Percentiles rank a stretch among this genome's conserved stretches.
Evolutionary conservation across 192 early-diverging fungal species (phyloP).

Genomic region (Coemansia sp.): DNA sequence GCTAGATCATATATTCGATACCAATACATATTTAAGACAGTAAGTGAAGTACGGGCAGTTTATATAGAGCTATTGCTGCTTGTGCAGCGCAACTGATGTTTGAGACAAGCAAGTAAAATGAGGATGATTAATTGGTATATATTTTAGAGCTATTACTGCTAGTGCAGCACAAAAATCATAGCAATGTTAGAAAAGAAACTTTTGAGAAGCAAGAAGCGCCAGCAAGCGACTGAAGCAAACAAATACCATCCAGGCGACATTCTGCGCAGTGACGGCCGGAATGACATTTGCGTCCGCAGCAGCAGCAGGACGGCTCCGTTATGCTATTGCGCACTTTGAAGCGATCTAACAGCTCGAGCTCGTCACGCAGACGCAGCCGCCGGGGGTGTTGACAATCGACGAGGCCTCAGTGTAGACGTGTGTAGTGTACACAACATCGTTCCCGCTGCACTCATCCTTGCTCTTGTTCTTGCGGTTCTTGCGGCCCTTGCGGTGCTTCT

Average conservation of each 20-base stretch:
- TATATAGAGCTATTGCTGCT: neutral
- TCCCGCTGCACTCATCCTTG: constrained; percentile 19
- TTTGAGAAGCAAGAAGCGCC: neutral
- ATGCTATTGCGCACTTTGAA: constrained; percentile 1
- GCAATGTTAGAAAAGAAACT: neutral
- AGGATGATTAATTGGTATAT: neutral
- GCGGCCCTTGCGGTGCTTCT: constrained; percentile 22
- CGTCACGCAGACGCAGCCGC: constrained; percentile 38
- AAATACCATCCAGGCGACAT: constrained; percentile 3
- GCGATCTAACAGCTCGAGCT: constrained; percentile 21
- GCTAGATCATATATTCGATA: constrained; percentile 5
- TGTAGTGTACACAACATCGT: constrained; percentile 42
- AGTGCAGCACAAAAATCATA: neutral
- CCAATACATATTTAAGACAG: too few relatives aligned
- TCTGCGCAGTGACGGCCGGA: constrained; percentile 20
- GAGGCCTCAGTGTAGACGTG: constrained; percentile 53
- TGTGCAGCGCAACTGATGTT: neutral
- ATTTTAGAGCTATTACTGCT: neutral
- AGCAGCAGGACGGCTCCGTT: neutral
- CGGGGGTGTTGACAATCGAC: constrained; percentile 41
- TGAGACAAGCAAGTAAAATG: too few relatives aligned
- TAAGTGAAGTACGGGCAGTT: neutral
- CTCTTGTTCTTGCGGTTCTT: constrained; percentile 22
- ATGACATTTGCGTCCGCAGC: neutral
- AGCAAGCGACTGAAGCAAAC: neutral